Conservation (phyloP, 192 early-diverging fungal species). For the Kappamyces sp. region DNA sequence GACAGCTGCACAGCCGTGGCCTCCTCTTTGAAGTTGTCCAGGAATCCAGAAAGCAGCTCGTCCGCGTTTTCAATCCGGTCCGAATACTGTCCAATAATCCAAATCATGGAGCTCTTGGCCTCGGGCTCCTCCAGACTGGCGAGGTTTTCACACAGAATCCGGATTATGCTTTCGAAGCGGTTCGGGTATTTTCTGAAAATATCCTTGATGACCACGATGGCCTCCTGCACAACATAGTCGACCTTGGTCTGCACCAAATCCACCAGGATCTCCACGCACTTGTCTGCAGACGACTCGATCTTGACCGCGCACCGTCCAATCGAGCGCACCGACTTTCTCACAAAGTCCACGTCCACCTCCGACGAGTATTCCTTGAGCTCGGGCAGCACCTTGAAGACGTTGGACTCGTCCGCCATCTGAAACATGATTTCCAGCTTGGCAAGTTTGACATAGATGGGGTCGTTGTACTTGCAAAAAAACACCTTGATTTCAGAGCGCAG, state of each 20-base stretch:
- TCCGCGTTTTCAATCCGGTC: conserved; percentile 96
- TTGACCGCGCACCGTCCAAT: conserved; percentile 98
- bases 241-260: conserved; percentile 95
- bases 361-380: conserved; percentile 94
- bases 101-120: conserved; percentile 97
- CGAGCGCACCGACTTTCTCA: conserved; percentile 88
- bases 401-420: conserved; percentile 73
- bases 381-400: conserved; percentile 80
- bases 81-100: conserved; percentile 99
- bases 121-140: conserved; percentile 96
- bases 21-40: conserved; percentile 88
- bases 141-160: conserved; percentile 88
- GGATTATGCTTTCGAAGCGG: conserved; percentile 91
- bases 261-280: conserved; percentile 80
- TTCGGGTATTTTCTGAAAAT: conserved; percentile 98
- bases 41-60: conserved; percentile 78
- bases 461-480: conserved; percentile 99
- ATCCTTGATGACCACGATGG: conserved; percentile 96
- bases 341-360: conserved; percentile 98
- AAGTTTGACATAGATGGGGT: conserved; percentile 97
- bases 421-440: conserved; percentile 96
- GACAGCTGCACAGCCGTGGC: conserved; percentile 78
- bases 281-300: conserved; percentile 79
- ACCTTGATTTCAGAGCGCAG: conserved; percentile 90
- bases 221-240: conserved; percentile 97